Base-by-base conservation (phyloP, 306 rosid species). In the Pyrus bretschneideri region DNA sequence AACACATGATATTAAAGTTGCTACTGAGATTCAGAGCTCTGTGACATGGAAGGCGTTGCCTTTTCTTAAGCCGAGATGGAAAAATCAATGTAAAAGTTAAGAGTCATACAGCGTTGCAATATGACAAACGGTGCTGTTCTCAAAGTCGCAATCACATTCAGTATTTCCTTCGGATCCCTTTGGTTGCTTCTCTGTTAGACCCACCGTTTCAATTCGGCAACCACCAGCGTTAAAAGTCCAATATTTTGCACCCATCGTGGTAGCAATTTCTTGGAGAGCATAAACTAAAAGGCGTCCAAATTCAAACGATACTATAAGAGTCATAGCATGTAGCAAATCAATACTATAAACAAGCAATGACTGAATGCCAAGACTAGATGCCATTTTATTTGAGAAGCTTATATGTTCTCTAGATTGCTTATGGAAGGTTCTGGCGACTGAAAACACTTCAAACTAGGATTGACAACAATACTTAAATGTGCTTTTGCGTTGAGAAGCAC, bases 191-290 rank as follows among this genome's bases (percentile, higher is more conserved):
- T 61, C 76, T 18, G 23, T 73, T 17, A 73, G 42, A 40, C 70
- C 70, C 35, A 63, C 30, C 45, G 14, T 22, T 3, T 44, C 71
- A 64, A 74, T 61, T 33, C 45, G 30, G 71, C 78, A 61, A 18
- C 61, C 22, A 51, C 2, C 60, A 19, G 11, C 31, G 22, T 27
- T 8, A 4, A 77, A 69, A 11, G 31, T 77, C 80, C 80, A 76
- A 58, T 44, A 30, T 33, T 18, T 8, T 6, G 70, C 54, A 10
- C 62, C 65, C 81, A 62, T 70, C 2, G 55, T 78, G 29, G 13
- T 11, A 11, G 62, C 46, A 54, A 78, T 71, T 70, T 78, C 54
- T 8, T n/a, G 54, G 33, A 78, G 76, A 40, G 38, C 55, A 72
- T 72, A 67, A 38, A 72, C 76, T 72, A 59, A 15, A 38, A n/a